Percentiles rank a stretch among this genome's conserved stretches.
phyloP scores from a whole-genome alignment of 352 stramenopile species.

The Globisporangium abappressorium region DNA sequence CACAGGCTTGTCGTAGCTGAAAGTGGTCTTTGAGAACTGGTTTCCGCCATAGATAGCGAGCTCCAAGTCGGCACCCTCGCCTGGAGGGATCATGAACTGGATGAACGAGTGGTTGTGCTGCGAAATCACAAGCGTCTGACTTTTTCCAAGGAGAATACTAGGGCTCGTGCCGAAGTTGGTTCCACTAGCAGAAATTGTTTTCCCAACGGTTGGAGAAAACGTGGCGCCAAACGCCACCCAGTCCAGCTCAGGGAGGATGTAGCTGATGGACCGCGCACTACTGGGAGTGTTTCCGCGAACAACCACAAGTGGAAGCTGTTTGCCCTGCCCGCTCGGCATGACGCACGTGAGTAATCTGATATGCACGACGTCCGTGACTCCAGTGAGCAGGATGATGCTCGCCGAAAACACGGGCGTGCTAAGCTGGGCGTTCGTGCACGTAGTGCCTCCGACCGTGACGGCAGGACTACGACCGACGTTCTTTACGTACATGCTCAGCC shows the following conservation, averaged over 20 bases:
- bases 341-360: slow-evolving; percentile 44
- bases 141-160: slow-evolving; percentile 21
- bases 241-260: slow-evolving; percentile 42
- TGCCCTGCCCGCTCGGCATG: slow-evolving; percentile 46
- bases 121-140: slow-evolving; percentile 21
- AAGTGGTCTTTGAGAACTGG: slow-evolving; percentile 32
- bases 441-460: slow-evolving; percentile 27
- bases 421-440: slow-evolving; percentile 31
- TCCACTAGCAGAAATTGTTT: slow-evolving; percentile 33
- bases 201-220: slow-evolving; percentile 36
- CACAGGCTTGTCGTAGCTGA: slow-evolving; percentile 50
- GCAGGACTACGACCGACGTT: slow-evolving; percentile 43
- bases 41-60: slow-evolving; percentile 42
- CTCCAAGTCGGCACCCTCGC: slow-evolving; percentile 37
- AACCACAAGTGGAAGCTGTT: slow-evolving; percentile 33
- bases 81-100: slow-evolving; percentile 42
- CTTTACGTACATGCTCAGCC: slow-evolving; percentile 49
- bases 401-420: slow-evolving; percentile 11
- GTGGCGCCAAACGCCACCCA: slow-evolving; percentile 34
- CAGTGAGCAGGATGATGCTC: slow-evolving; percentile 17
- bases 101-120: slow-evolving; percentile 31
- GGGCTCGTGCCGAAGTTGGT: slow-evolving; percentile 45
- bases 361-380: slow-evolving; percentile 22
- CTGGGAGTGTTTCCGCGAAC: slow-evolving; percentile 33
- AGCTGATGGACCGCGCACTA: slow-evolving; percentile 46